Conservation (phyloP, 140 eudicot genomes). For the Anethum foeniculum region DNA sequence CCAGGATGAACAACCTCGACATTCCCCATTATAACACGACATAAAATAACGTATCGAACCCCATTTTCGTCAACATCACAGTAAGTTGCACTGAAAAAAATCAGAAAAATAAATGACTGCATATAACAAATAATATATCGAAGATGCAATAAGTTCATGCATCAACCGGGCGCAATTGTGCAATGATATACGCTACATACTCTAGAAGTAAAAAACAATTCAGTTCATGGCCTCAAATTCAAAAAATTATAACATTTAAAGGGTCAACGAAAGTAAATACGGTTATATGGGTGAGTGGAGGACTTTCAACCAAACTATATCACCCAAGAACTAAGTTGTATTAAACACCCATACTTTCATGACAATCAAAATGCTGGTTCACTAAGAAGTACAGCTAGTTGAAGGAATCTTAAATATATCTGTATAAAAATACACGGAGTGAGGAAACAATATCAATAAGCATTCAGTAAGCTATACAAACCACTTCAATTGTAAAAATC, state of each 20-base stretch:
- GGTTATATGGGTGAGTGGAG: neutral
- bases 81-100: conserved; percentile 24
- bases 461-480: neutral
- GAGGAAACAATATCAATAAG: neutral
- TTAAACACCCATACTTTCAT: neutral
- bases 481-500: neutral
- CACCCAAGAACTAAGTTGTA: neutral
- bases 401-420: neutral
- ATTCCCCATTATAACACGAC: conserved; percentile 91
- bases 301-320: neutral
- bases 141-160: neutral
- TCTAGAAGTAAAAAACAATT: neutral
- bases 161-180: neutral
- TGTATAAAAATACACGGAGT: neutral
- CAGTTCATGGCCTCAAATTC: neutral
- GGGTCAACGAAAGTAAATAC: neutral
- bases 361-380: neutral
- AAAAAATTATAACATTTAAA: neutral
- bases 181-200: neutral
- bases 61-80: conserved; percentile 43
- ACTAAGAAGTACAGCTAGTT: neutral
- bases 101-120: neutral
- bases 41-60: conserved; percentile 20
- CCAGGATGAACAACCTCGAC: conserved; percentile 45
- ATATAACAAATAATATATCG: neutral